Evolutionary conservation across 306 rosid genomes (phyloP).

Genomic region (Styphnolobium japonicum): DNA sequence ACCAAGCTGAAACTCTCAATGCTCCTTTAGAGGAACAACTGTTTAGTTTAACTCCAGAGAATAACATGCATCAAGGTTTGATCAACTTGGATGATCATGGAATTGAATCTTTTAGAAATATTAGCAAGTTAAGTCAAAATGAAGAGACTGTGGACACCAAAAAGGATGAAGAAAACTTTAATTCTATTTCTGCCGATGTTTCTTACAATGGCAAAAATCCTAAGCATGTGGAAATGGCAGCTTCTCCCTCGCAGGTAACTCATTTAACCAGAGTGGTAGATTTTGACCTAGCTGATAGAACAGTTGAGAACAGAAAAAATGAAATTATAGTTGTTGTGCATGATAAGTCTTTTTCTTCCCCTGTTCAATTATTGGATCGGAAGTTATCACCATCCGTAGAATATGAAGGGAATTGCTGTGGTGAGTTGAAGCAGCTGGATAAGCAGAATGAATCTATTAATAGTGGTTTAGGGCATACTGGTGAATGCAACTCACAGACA

Average conservation of each 20-base stretch:
- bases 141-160: constrained; percentile 27
- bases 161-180: constrained; percentile 25
- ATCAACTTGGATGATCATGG: constrained; percentile 31
- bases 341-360: constrained; percentile 37
- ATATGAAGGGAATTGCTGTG: constrained; percentile 23
- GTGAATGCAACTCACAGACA: constrained; percentile 7
- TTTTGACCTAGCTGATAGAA: constrained; percentile 24
- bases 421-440: constrained; percentile 35
- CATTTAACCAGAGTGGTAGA: constrained; percentile 33
- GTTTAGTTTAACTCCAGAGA: constrained; percentile 31
- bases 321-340: neutral
- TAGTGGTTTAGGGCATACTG: constrained; percentile 24
- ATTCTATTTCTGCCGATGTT: constrained; percentile 18
- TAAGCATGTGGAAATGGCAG: constrained; percentile 16
- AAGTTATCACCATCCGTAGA: constrained; percentile 24
- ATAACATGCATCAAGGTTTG: constrained; percentile 31
- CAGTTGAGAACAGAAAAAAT: constrained; percentile 16
- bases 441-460: constrained; percentile 24
- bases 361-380: constrained; percentile 26
- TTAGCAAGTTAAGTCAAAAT: constrained; percentile 35
- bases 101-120: constrained; percentile 27
- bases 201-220: constrained; percentile 22
- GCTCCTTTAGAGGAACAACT: constrained; percentile 42
- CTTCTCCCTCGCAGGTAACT: constrained; percentile 38
- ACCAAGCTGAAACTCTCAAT: constrained; percentile 36